Conservation (phyloP, 2,329 filamentous ascomycete species). For the Aspergillus fischeri region DNA sequence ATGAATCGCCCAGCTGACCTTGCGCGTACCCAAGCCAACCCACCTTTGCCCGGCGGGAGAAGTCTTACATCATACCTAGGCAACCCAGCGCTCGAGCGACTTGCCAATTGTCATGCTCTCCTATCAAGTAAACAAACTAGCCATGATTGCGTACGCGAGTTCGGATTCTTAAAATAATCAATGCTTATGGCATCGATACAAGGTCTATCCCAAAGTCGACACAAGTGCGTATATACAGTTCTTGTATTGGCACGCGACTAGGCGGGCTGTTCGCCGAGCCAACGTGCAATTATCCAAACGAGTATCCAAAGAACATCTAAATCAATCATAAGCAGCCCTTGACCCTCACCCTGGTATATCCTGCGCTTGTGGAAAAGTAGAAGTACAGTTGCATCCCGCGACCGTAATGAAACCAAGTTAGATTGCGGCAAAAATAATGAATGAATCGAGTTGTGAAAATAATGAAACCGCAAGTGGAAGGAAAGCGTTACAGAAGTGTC, state of each 20-base stretch:
- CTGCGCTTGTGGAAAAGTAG: conserved; percentile 15
- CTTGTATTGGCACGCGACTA: conserved; percentile 14
- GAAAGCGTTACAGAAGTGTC: conserved; percentile 22
- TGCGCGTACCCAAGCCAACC: not conserved
- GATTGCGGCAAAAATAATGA: not conserved
- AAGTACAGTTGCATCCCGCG: conserved; percentile 21
- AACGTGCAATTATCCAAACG: conserved; percentile 8
- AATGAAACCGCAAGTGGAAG: conserved; percentile 7
- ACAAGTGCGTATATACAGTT: conserved; percentile 23
- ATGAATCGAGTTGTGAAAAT: conserved; percentile 6
- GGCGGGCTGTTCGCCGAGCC: conserved; percentile 7
- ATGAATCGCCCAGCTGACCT: not conserved
- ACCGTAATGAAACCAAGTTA: not conserved
- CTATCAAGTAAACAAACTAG: not conserved
- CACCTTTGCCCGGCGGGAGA: not conserved
- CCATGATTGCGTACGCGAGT: not conserved
- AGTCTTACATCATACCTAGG: not conserved
- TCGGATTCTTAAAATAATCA: not conserved
- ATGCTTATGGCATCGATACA: conserved; percentile 1
- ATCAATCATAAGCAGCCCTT: conserved; percentile 16
- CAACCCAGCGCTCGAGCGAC: not conserved
- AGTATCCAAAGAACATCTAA: conserved; percentile 10
- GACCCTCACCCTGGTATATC: conserved; percentile 13
- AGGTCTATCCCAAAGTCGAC: conserved; percentile 20
- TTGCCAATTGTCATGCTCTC: not conserved